Conservation (phyloP, 2,329 filamentous ascomycete genomes). For the Fusarium sororula region DNA sequence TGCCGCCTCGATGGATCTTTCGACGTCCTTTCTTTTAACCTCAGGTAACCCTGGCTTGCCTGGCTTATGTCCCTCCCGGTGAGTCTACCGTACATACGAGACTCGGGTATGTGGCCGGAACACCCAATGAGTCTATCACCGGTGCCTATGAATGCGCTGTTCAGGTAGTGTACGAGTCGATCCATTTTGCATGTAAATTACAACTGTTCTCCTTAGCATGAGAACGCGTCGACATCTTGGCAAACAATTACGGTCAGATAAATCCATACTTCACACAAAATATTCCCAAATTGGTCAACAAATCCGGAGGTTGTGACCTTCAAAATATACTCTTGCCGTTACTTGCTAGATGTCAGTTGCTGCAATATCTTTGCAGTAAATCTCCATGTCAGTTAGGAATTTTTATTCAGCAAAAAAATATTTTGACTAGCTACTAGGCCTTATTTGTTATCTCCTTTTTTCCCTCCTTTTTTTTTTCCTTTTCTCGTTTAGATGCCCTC, state of each 20-base stretch:
- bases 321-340: neutral
- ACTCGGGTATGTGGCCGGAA: neutral
- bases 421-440: neutral
- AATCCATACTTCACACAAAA: neutral
- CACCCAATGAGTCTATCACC: slow-evolving; percentile 1
- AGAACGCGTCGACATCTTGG: slow-evolving; percentile 3
- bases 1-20: slow-evolving; percentile 20
- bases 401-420: neutral
- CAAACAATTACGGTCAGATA: neutral
- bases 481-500: slow-evolving; percentile 1
- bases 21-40: neutral
- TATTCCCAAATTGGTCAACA: neutral
- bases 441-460: neutral
- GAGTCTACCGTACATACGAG: neutral
- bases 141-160: slow-evolving; percentile 10
- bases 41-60: neutral
- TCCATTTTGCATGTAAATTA: slow-evolving; percentile 15
- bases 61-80: slow-evolving; percentile 2
- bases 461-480: neutral
- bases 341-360: neutral
- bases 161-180: slow-evolving; percentile 19
- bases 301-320: neutral
- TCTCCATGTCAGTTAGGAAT: neutral
- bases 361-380: neutral
- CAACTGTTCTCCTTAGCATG: neutral